Conservation (phyloP, 345 rosid genomes). For the Pistacia vera region DNA sequence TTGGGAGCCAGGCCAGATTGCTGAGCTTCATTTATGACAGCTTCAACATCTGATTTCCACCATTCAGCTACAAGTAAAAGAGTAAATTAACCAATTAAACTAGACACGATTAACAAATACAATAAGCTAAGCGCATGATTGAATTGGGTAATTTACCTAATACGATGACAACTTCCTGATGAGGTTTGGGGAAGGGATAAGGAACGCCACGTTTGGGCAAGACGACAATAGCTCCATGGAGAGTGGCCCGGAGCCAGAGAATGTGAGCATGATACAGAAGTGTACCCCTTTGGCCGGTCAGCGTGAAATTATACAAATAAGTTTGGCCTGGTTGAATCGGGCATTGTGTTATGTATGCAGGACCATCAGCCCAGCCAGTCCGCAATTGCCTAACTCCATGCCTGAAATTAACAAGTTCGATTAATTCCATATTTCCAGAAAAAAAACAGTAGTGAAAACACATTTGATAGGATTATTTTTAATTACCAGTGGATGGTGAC, state of each 20-base stretch:
- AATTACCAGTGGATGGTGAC: conserved; percentile 58
- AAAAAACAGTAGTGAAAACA: too few species aligned
- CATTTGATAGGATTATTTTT: too few species aligned
- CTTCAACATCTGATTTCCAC: conserved; percentile 96
- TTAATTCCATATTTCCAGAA: conserved; percentile 34
- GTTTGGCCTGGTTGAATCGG: conserved; percentile 77
- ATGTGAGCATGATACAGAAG: conserved; percentile 89
- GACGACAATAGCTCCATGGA: conserved; percentile 81
- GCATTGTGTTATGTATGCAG: conserved; percentile 93
- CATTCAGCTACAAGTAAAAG: conserved; percentile 57
- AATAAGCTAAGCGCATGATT: too few species aligned
- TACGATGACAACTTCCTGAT: conserved; percentile 30
- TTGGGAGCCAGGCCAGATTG: conserved; percentile 81
- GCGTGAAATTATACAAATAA: conserved; percentile 72
- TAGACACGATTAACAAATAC: too few species aligned
- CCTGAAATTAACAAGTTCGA: conserved; percentile 35
- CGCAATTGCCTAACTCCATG: conserved; percentile 79
- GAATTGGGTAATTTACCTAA: background rate
- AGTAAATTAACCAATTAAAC: background rate
- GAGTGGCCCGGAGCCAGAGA: conserved; percentile 93
- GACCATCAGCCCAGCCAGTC: conserved; percentile 93
- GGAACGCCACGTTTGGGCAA: conserved; percentile 83
- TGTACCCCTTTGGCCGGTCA: conserved; percentile 85
- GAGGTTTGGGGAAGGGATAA: conserved; percentile 83
- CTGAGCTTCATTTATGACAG: conserved; percentile 65